phyloP scores from a whole-genome alignment of 2,329 filamentous ascomycete species.

The Cercospora nicotianae region DNA sequence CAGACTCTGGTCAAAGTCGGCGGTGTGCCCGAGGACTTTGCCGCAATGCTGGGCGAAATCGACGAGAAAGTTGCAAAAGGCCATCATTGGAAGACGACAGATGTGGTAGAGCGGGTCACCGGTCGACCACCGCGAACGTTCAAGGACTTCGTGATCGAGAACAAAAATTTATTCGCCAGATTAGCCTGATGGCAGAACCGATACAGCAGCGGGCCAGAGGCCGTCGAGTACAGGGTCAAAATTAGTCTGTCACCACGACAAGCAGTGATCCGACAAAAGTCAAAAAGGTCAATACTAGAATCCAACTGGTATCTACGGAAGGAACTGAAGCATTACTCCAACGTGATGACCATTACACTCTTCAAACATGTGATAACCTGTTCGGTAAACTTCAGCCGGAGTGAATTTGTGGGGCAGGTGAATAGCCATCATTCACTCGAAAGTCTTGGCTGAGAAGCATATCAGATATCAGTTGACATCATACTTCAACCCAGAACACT shows the following conservation, averaged over 20 bases:
- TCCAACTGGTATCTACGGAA: no score
- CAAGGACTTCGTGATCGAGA: constrained; percentile 13
- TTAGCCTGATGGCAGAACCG: no score
- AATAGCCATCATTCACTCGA: background rate
- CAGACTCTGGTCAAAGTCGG: constrained; percentile 7
- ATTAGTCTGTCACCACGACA: no score
- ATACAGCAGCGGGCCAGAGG: no score
- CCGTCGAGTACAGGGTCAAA: no score
- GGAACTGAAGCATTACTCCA: no score
- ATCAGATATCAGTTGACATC: background rate
- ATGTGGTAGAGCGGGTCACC: constrained; percentile 14
- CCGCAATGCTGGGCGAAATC: constrained; percentile 17
- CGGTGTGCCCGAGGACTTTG: constrained; percentile 4
- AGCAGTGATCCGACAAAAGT: no score
- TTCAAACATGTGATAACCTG: no score
- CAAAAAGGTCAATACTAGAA: no score
- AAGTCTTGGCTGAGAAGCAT: background rate
- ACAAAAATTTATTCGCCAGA: constrained; percentile 9
- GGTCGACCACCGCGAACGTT: constrained; percentile 14
- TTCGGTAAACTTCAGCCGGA: background rate
- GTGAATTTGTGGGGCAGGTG: background rate
- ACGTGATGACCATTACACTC: no score
- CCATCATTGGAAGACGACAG: constrained; percentile 10
- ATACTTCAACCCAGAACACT: background rate
- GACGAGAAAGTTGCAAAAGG: constrained; percentile 18